A percentile compares a stretch with the other conserved stretches of the same genome.
Conservation (phyloP, 768 basidiomycete genomes). For the Boletus reticuloceps region DNA sequence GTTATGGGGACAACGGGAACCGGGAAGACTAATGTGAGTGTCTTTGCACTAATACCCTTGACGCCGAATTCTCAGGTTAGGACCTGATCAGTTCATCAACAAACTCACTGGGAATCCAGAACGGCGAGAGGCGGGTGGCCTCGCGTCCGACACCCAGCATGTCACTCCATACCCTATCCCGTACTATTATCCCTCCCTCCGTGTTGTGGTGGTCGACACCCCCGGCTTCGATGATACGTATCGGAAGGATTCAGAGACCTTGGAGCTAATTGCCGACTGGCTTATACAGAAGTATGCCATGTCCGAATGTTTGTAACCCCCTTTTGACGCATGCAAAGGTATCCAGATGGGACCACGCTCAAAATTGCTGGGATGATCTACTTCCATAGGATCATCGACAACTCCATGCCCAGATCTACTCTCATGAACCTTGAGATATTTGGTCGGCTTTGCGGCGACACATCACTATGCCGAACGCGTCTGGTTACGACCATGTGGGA, state of each 20-base stretch:
- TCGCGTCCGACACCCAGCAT: conserved; percentile 12
- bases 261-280: conserved; percentile 15
- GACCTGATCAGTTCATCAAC: conserved; percentile 13
- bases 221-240: conserved; percentile 23
- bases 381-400: conserved; percentile 35
- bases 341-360: not conserved
- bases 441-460: conserved; percentile 34
- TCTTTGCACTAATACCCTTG: not conserved
- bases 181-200: not conserved
- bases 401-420: conserved; percentile 30
- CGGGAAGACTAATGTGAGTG: too few species aligned
- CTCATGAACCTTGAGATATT: conserved; percentile 34
- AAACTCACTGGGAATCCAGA: not conserved
- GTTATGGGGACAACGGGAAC: too few species aligned
- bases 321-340: not conserved
- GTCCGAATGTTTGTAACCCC: not conserved
- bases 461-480: conserved; percentile 27
- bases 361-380: conserved; percentile 33
- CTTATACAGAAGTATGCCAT: conserved; percentile 13
- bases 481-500: conserved; percentile 41
- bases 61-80: not conserved
- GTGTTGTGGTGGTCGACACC: conserved; percentile 19
- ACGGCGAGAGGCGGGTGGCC: not conserved
- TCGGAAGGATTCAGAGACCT: conserved; percentile 8
- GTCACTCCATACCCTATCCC: conserved; percentile 3